Base-by-base conservation (phyloP, 164 flowering plant species). In the Paratinospora sagittata region DNA sequence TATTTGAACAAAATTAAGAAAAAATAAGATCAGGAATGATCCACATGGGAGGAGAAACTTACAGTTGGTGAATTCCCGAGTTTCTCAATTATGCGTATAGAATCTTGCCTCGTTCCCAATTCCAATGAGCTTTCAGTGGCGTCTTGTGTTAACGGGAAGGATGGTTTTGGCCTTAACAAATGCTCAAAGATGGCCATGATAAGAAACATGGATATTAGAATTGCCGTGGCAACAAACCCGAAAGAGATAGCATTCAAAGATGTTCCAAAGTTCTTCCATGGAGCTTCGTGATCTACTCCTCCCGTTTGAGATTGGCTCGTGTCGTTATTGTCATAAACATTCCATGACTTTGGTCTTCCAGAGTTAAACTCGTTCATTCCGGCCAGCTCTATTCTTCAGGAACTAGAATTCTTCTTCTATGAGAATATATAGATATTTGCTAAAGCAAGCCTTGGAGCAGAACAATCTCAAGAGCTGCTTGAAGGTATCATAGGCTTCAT, bases 131-230 rank as follows among this genome's bases (percentile, higher is more conserved):
- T 70, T 55, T 75, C 74, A 10, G 62, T 58, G 9, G 63, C n/a
- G 23, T 72, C 78, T 49, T 64, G 79, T 17, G 86, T 67, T 13
- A 88, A 81, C 60, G 88, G 66, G 69, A 79, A 82, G 39, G 86
- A 49, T 4, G 82, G 73, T 71, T 64, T 82, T 45, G 95, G 89
- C 76, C 86, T 82, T 65, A 90, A 85, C 69, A 93, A 72, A 78
- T 91, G 95, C 64, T 93, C 97, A 57, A 91, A 87, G 27, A 91
- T 86, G 70, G 97, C 98, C 98, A 93, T 89, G 75, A 93, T 83
- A 12, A 93, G 82, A 73, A 93, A 93, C 97, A 93, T 82, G 26
- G 91, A 91, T 62, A 93, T 86, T 69, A 93, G 76, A 72, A 93
- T 85, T 26, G 97, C 98, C 4, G 95, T 93, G n/a, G 98, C 98